Conservation (phyloP, 2,329 filamentous ascomycete genomes). For the Colletotrichum orchidophilum region DNA sequence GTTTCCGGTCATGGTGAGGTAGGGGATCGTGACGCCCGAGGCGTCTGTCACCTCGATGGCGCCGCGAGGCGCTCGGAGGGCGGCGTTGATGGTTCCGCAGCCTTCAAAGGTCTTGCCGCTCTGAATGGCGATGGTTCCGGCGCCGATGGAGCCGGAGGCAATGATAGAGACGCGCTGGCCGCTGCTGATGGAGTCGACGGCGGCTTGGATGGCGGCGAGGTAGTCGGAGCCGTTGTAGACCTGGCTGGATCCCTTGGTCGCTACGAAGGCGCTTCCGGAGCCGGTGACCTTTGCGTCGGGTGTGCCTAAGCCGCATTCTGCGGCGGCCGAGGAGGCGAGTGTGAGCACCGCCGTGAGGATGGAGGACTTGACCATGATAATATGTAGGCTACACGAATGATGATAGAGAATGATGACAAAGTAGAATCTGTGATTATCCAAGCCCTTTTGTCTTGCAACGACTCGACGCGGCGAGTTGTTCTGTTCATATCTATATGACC, state of each 20-base stretch:
- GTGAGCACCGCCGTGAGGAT: slow-evolving; percentile 49
- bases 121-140: slow-evolving; percentile 58
- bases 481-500: slow-evolving; percentile 9
- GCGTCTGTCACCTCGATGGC: slow-evolving; percentile 63
- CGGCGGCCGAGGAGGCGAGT: slow-evolving; percentile 47
- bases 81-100: slow-evolving; percentile 64
- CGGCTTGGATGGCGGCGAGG: slow-evolving; percentile 62
- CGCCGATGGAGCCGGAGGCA: slow-evolving; percentile 64
- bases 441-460: no score
- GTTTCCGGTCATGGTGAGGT: slow-evolving; percentile 65
- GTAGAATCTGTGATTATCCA: background rate
- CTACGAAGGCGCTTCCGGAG: slow-evolving; percentile 54
- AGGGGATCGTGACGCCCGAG: slow-evolving; percentile 61
- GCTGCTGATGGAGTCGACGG: slow-evolving; percentile 58
- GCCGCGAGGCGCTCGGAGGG: slow-evolving; percentile 53
- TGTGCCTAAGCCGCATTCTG: slow-evolving; percentile 58
- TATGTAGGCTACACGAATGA: background rate
- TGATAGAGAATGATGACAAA: background rate
- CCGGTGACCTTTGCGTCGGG: slow-evolving; percentile 58
- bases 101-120: slow-evolving; percentile 67
- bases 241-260: slow-evolving; percentile 51
- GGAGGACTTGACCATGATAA: slow-evolving; percentile 36
- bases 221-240: slow-evolving; percentile 65
- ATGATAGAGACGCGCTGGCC: slow-evolving; percentile 64
- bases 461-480: background rate